Base-by-base conservation (phyloP, 2,329 filamentous ascomycete genomes). In the Sporothrix inflata region DNA sequence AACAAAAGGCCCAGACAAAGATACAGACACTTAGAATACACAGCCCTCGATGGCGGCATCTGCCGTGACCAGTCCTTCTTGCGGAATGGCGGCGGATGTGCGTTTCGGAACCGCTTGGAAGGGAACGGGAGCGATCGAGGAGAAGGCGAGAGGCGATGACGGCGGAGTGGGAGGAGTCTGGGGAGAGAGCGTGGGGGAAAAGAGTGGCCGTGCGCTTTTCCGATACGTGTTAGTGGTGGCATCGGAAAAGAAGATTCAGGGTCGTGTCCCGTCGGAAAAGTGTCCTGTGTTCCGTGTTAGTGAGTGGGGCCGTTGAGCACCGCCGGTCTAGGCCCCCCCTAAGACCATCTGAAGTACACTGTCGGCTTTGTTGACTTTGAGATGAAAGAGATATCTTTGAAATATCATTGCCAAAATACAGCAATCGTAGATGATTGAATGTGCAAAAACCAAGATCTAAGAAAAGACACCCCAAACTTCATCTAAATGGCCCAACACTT, bases 341-440 rank as follows among this genome's bases (percentile, higher is more conserved):
- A 1, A 8, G 1, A 14, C n/a, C 55, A 21, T 34, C 21, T 12
- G 27, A 30, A 30, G 24, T 30, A 30, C 51, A 1, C 14, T 19
- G 53, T 34, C 19, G 30, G 16, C 61, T 66, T 67, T 51, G 63
- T 38, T 67, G 63, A 51, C 45, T n/a, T 66, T 66, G 6, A 24
- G 11, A 27, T 7, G 45, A n/a, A 53, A 65, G 24, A 49, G 47
- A 24, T 47, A 67, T 38, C 45, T 21, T 34, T 30, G 21, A 47
- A 14, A 30, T 4, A 69, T 34, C 14, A 53, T 6, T 27, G 27
- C 61, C 47, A 47, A 68, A 19, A 47, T 53, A 16, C 14, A 61
- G 7, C 16, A 27, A 45, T n/a, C 19, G n/a, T 16, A 47, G 7
- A 65, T n/a, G 30, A 34, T 34, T 34, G 30, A 34, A 34, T 34